A percentile compares a stretch with the other conserved stretches of the same genome.
Evolutionary conservation across 257 asterid genomes (phyloP).

Genomic region (Primulina huaijiensis): DNA sequence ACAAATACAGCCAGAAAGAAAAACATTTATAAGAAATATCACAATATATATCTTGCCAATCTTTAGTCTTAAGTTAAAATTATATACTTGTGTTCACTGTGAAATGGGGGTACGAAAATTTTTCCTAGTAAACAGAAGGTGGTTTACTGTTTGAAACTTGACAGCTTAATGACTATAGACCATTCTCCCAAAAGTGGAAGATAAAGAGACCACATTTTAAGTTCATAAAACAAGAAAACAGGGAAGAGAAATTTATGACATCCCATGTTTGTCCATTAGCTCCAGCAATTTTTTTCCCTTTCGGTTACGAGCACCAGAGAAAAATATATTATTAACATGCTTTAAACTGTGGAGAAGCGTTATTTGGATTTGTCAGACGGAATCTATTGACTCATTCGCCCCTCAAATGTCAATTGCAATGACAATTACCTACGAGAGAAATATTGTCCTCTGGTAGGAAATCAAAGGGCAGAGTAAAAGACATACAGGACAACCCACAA

Average conservation of each 20-base stretch:
- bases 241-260: not conserved
- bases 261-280: not conserved
- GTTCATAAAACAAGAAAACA: not conserved
- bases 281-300: not conserved
- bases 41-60: not conserved
- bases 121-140: not conserved
- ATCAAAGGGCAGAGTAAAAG: not conserved
- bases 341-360: not conserved
- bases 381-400: not conserved
- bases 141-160: not conserved
- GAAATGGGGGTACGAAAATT: not conserved
- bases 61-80: not conserved
- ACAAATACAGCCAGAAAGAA: slow-evolving; percentile 16
- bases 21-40: not conserved
- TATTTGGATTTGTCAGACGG: not conserved
- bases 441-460: not conserved
- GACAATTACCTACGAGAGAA: not conserved
- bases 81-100: not conserved
- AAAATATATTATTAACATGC: not conserved
- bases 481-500: not conserved
- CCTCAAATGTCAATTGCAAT: not conserved
- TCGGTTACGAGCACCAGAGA: not conserved
- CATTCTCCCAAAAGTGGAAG: not conserved
- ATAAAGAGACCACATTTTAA: not conserved
- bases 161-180: not conserved